phyloP scores from a whole-genome alignment of 805 yeast genomes.

The Yarrowia keelungensis region DNA sequence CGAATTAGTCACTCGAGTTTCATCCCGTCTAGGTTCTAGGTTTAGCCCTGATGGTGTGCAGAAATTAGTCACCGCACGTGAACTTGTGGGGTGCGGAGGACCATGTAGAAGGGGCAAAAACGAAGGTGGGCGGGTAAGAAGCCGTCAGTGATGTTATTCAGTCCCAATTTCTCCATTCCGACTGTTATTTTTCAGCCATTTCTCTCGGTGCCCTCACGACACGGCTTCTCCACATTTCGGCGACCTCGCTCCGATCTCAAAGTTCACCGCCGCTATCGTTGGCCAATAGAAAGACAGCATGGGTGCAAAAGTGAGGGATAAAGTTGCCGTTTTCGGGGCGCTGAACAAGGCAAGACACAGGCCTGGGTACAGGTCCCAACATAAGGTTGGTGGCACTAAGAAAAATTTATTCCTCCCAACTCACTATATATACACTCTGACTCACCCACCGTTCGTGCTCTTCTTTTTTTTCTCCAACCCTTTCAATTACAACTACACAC shows the following conservation, averaged over 20 bases:
- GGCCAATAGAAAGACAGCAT: conserved; percentile 15
- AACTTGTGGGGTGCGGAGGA: conserved; percentile 27
- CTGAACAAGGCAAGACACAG: conserved; percentile 4
- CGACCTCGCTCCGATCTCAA: conserved; percentile 28
- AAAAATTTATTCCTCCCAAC: conserved; percentile 35
- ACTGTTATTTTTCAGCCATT: not conserved
- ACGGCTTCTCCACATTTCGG: not conserved
- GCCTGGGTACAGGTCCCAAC: not conserved
- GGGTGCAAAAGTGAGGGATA: conserved; percentile 6
- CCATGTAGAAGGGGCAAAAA: not conserved
- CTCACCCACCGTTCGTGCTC: conserved; percentile 1
- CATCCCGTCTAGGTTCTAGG: conserved; percentile 5
- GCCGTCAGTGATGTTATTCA: not conserved
- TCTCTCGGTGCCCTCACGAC: not conserved
- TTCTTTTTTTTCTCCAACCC: conserved; percentile 31
- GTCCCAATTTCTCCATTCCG: not conserved
- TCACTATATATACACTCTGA: conserved; percentile 38
- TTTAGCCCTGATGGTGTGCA: conserved; percentile 19
- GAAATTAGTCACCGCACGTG: conserved; percentile 39
- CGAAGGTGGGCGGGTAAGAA: no score
- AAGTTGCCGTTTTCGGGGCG: conserved; percentile 37
- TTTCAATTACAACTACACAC: conserved; percentile 28
- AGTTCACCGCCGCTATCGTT: conserved; percentile 35
- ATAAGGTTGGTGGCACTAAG: not conserved
- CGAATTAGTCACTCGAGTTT: conserved; percentile 33